Evolutionary conservation across 176 grass and related monocot genomes (phyloP).

Genomic region (Pontederia paniculata): DNA sequence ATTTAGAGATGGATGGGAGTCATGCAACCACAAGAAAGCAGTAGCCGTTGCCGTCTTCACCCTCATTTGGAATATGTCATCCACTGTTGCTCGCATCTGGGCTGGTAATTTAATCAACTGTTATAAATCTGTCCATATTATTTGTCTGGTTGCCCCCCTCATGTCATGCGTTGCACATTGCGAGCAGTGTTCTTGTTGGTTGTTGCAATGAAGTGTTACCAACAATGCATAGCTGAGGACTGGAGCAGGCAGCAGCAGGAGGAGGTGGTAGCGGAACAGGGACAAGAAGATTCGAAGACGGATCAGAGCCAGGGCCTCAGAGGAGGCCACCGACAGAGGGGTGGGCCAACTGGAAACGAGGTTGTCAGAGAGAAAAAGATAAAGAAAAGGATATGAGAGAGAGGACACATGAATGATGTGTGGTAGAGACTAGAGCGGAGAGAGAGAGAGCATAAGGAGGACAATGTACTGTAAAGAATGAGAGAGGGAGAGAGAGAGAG

Average conservation of each 20-base stretch:
- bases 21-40: constrained; percentile 88
- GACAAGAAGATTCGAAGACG: constrained; percentile 11
- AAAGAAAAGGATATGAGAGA: constrained; percentile 12
- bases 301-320: not conserved
- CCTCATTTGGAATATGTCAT: constrained; percentile 82
- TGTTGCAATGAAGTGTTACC: constrained; percentile 76
- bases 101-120: constrained; percentile 33
- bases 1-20: constrained; percentile 80
- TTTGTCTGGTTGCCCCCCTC: not conserved
- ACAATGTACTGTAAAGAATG: no score
- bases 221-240: constrained; percentile 51
- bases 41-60: constrained; percentile 59
- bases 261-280: constrained; percentile 3
- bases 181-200: constrained; percentile 72
- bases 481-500: not conserved
- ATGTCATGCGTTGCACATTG: not conserved
- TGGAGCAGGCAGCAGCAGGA: constrained; percentile 23
- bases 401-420: no score
- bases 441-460: no score
- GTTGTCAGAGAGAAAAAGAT: constrained; percentile 30
- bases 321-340: constrained; percentile 12
- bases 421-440: no score
- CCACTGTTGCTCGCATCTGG: constrained; percentile 77
- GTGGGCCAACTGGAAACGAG: constrained; percentile 21
- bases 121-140: not conserved